A percentile compares a stretch with the other conserved stretches of the same genome.
phyloP scores from a whole-genome alignment of 2,329 filamentous ascomycete genomes.

The Calycina marina region DNA sequence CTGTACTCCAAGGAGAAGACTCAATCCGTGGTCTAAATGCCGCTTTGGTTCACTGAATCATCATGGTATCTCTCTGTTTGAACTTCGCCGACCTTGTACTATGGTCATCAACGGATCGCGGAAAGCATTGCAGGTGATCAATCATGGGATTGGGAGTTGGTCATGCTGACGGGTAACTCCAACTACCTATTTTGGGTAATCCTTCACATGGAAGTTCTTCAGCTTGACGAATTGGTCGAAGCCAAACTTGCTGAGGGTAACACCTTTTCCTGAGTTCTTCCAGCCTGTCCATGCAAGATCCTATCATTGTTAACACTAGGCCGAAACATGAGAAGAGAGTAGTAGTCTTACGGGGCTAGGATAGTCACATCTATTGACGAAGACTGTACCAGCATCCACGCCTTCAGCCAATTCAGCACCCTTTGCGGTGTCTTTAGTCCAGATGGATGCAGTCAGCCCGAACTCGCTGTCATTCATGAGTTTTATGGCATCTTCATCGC shows the following conservation, averaged over 20 bases:
- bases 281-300: constrained; percentile 94
- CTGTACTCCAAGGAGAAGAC: too few relatives aligned
- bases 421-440: constrained; percentile 73
- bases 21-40: too few relatives aligned
- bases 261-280: constrained; percentile 92
- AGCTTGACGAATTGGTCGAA: constrained; percentile 94
- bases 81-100: too few relatives aligned
- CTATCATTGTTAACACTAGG: constrained; percentile 27
- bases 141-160: too few relatives aligned
- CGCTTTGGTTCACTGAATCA: too few relatives aligned
- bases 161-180: too few relatives aligned
- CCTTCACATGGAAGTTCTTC: constrained; percentile 90
- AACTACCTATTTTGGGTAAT: constrained; percentile 40
- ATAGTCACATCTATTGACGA: constrained; percentile 88
- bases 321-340: not conserved
- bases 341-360: constrained; percentile 63
- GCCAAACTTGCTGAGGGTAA: constrained; percentile 77
- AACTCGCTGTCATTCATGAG: constrained; percentile 95
- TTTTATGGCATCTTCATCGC: constrained; percentile 65
- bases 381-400: constrained; percentile 87
- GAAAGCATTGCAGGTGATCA: too few relatives aligned
- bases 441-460: constrained; percentile 89
- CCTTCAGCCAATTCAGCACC: constrained; percentile 65
- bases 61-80: too few relatives aligned
- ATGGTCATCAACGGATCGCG: too few relatives aligned